Base-by-base conservation (phyloP, 352 stramenopile species). In the Globisporangium parvum region DNA sequence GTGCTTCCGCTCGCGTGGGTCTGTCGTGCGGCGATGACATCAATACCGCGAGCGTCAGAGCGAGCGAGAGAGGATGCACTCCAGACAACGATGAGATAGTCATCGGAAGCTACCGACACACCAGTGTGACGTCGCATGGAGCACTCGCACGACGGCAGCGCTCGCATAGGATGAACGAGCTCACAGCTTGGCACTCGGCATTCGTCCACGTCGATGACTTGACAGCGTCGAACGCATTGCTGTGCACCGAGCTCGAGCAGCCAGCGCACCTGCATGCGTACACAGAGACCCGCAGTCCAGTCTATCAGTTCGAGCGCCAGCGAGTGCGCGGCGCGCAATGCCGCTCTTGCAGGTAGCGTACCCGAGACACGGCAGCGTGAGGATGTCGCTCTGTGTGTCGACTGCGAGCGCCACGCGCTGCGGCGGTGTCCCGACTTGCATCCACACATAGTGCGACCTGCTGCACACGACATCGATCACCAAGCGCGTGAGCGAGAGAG, bases 1-100 rank as follows among this genome's bases (percentile, higher is more conserved):
- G 68, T 90, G 55, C 80, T 91, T 18, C 81, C 81, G 69, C 87
- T 79, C 60, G 87, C 77, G 54, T 92, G 92, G 26, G 77, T 73
- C 77, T 93, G 63, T 1, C 4, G 10, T 17, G 14, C 26, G 14
- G 15, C n/a, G 39, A n/a, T 42, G 24, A 18, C 15, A 28, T 14
- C 31, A 37, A 28, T 28, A 5, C 26, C 26, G 26, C 26, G 26
- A 2, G 31, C 8, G 31, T 37, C 31, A 37, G 31, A 28, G 26
- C 2, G 26, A 2, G 26, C 2, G 26, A 28, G 26, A 28, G 31
- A 37, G 31, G 31, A 37, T 37, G 31, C 31, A 9, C 10, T 37
- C 6, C 9, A 24, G 21, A 21, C 17, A 6, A 33, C 18, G 33
- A 26, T 35, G 31, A 54, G 44, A 20, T 6, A 14, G 1, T 20